Evolutionary conservation across 1,284 basidiomycete species (phyloP), one percentile per base, ranked within the genome.

Genomic region (Rhodotorula mucilaginosa): DNA sequence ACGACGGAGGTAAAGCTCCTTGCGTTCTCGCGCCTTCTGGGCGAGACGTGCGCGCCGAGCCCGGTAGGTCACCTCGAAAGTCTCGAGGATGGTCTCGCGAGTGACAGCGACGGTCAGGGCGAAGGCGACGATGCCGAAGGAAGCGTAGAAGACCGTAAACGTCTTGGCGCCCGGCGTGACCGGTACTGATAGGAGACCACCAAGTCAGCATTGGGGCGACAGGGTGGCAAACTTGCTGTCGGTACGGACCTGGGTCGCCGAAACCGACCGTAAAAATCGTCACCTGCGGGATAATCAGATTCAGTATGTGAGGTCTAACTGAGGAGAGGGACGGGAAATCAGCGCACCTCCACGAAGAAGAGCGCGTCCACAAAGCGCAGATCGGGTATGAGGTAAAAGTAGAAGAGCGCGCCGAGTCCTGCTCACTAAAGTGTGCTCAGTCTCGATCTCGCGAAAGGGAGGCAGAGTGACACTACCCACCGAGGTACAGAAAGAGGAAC

Each of bases 211-310:
- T 13, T 88, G 76, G n/a, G 86, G 86, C 13, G 85, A 82, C 34
- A 2, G 83, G 83, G 3, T 85, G 81, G 1, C 82, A 82, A 82
- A 10, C 68, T 68, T 39, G 13, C 23, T 18, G 48, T 80, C 59
- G 92, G 3, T n/a, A 54, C 65, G 13, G 21, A 67, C 65, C 88
- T 78, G 54, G 54, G 16, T 93, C 91, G 16, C 91, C 91, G 77
- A 92, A 91, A 0, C 91, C 91, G 51, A 92, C 87, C 3, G 89
- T 86, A 39, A 88, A 87, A 39, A 90, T 83, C 7, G 88, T 87
- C 90, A 90, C 68, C 39, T 44, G 39, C 39, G 12, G 39, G 12
- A 44, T 13, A 10, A 44, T 13, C 39, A 44, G 10, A 10, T 12
- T 44, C 39, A 44, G 39, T 44, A 44, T 44, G 12, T 44, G 39